These are phyloP conservation scores for Tetrastigma voinierianum DNA, from an alignment of 164 flowering plant species.

Conservation along the genomic window DNA sequence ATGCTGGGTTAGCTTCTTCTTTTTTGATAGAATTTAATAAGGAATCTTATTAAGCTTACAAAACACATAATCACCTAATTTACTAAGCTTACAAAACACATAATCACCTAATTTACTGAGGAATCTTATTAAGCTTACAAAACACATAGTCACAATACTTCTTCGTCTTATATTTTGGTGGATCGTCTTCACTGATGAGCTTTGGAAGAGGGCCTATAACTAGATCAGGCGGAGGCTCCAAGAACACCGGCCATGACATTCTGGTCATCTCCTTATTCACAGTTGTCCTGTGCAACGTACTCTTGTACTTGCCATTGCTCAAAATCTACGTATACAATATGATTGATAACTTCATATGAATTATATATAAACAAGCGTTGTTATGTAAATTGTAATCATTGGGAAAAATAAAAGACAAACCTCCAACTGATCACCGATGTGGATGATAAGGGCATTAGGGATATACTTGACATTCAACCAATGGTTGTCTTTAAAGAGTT, in stretches of 20 bases:
- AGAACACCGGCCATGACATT: constrained; percentile 15
- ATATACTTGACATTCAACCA: no score
- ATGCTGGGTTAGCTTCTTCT: no score
- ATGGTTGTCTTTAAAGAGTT: constrained; percentile 29
- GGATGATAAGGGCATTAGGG: no score
- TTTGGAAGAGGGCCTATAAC: constrained; percentile 65
- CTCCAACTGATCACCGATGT: no score
- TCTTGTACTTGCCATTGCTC: no score
- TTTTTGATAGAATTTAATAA: constrained; percentile 40
- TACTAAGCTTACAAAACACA: constrained; percentile 53
- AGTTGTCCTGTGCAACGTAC: no score
- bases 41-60: constrained; percentile 75
- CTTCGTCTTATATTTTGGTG: constrained; percentile 62
- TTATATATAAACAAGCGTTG: no score
- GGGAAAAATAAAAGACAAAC: no score
- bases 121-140: constrained; percentile 80
- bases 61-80: constrained; percentile 42
- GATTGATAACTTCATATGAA: no score
- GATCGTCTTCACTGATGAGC: constrained; percentile 45
- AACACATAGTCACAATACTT: constrained; percentile 58
- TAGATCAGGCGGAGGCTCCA: constrained; percentile 50
- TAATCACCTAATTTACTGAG: constrained; percentile 58
- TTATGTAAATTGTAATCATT: no score
- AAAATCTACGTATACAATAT: no score
- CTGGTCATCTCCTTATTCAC: no score